A percentile compares a stretch with the other conserved stretches of the same genome.
Evolutionary conservation across 345 rosid species (phyloP).

Genomic region (Eucalyptus marginata): DNA sequence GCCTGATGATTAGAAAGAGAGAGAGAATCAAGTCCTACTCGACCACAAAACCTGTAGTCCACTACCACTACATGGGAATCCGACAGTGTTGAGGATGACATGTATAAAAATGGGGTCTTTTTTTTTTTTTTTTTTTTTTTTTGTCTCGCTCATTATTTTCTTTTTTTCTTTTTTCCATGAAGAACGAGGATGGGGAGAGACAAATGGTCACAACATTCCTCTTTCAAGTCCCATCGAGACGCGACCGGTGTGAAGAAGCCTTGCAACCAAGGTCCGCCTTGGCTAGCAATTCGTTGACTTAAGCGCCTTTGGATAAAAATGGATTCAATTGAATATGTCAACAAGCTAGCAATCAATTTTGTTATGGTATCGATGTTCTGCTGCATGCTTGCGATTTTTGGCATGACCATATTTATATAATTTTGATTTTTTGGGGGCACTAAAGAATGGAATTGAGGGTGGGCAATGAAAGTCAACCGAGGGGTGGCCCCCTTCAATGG

Average conservation of each 20-base stretch:
- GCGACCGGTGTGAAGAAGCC: neutral
- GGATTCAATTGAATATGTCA: neutral
- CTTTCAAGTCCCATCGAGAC: neutral
- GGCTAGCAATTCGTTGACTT: neutral
- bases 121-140: neutral
- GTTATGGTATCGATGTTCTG: neutral
- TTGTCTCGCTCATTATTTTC: neutral
- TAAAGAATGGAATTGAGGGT: neutral
- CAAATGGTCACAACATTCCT: accelerated
- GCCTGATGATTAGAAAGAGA: neutral
- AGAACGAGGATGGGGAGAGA: neutral
- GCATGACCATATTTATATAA: neutral
- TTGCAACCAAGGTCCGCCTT: neutral
- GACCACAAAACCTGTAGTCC: constrained; percentile 1
- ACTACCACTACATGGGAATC: neutral
- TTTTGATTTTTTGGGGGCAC: neutral
- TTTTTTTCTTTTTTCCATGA: accelerated
- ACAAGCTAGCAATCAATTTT: accelerated
- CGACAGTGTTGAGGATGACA: neutral
- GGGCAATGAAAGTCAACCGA: neutral
- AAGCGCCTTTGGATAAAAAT: accelerated
- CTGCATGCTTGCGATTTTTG: neutral
- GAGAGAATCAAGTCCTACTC: neutral
- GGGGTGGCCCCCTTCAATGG: neutral
- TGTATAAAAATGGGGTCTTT: neutral